Evolutionary conservation across 2,329 filamentous ascomycete genomes (phyloP), one percentile per base, ranked within the genome.

Genomic region (Paecilomyces variotii): DNA sequence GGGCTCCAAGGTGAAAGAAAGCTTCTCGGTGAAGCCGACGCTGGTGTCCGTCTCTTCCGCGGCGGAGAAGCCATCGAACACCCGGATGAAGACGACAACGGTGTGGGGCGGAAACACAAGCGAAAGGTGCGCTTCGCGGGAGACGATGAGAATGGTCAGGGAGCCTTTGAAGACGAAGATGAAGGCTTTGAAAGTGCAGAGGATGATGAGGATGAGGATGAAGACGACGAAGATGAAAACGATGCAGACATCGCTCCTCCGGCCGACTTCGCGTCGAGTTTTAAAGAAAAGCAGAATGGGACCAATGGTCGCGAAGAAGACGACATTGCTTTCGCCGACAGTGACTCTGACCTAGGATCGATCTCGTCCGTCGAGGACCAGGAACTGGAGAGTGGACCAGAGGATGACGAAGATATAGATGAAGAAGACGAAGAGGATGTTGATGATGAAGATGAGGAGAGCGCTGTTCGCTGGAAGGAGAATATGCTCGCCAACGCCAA

Each of bases 281-380:
- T 80, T 60, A 74, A 69, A 57, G 70, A 76, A 58, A 69, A 68
- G 28, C 74, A 79, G 35, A 84, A 83, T 57, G 82, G 80, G n/a
- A 81, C 81, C 19, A 78, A 79, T 3, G 78, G 82, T 39, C 80
- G 70, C 25, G 79, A 79, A 10, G 84, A 85, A 26, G 89, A 86
- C 30, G 90, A 96, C 57, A 68, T 97, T 59, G 90, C 87, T 1
- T 99, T 97, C 77, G 94, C 94, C 12, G 94, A 99, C 69, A 96
- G 91, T 68, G 95, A 99, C 73, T 99, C 94, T 0, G 95, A 99
- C 71, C 81, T 99, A 3, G 94, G 94, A 5, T 96, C 93, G 2
- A 75, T 97, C 62, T 96, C 90, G 7, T 81, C 80, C 0, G 81
- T 77, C 7, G 82, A 84, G 6, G 82, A 84, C 24, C 80, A 81